Base-by-base conservation (phyloP, 306 rosid genomes). In the Cucurbita pepo region DNA sequence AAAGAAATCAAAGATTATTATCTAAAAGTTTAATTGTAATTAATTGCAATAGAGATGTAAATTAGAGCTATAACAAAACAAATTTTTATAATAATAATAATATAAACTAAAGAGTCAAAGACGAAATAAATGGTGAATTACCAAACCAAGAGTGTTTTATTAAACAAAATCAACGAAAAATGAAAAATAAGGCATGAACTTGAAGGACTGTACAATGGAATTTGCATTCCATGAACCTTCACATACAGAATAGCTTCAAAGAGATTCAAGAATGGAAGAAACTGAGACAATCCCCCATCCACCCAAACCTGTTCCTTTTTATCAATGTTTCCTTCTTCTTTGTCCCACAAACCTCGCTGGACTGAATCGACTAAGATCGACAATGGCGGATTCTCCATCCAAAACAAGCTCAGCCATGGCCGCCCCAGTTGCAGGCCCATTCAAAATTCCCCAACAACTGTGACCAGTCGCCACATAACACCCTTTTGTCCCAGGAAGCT, bases 401-500 rank as follows among this genome's bases (percentile, higher is more conserved):
- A 90, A 59, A 10, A 94, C 69, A 82, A 94, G 97, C 77, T 94
- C 91, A 22, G 98, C 90, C 77, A 94, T 34, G 14, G 96, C 90
- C 81, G 88, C 95, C 0, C 97, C 98, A 55, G 97, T 94, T 45
- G 98, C 98, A 7, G 96, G 97, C 25, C 88, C 98, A 78, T 94
- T 94, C 6, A 94, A 81, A 82, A 94, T 89, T 36, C 97, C 98
- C 97, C 98, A 90, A 64, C 96, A 89, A 63, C 85, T 87, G 60
- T 90, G 97, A 10, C 97, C 97, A 0, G 97, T 94, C 0, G 96
- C 96, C 34, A 94, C 97, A 77, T 84, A 90, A 71, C 97, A 94
- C 4, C 87, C 95, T 38, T 78, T 79, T 21, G 87, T 48, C 19
- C 82, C 95, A 0, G 92, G 90, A 61, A 90, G 45, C 77, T 86